Base-by-base conservation (phyloP, 768 basidiomycete species). In the Lentinula boryana region DNA sequence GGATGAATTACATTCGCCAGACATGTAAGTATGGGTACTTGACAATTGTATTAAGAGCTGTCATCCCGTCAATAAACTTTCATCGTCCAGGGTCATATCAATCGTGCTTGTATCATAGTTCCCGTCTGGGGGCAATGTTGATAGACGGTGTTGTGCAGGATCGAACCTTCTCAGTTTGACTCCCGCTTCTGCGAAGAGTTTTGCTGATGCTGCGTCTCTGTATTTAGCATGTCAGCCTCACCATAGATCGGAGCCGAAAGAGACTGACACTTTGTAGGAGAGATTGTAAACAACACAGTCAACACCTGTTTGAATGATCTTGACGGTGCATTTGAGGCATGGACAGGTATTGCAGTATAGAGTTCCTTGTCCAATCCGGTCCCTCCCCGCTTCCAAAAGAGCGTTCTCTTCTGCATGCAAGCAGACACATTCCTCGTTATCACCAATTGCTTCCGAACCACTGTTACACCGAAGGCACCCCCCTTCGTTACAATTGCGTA, bases 321-420 rank as follows among this genome's bases (percentile, higher is more conserved):
- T 98, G 74, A 98, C 87, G 0, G 95, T 93, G 70, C 97, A 99
- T 64, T 84, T 87, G n/a, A 98, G 78, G 70, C 97, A 99, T 0
- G 97, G 97, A 67, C 97, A 99, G n/a, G 97, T 99, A 69, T 99
- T 99, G 81, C 97, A 99, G 71, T 98, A 99, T 13, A 99, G 70
- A n/a, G 91, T 84, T 54, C 87, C 84, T 55, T 78, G 74, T 5
- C 90, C 91, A n/a, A 96, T 83, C 51, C 97, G 79, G 62, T 98
- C 97, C 60, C 93, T 75, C 16, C 97, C 96, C 1, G 94, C 94
- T 75, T 98, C 96, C 2, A 98, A 74, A 13, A 98, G 77, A 0
- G 96, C 97, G 68, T 98, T 99, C 75, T 99, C 97, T 74, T 99
- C 97, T 0, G 97, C 97, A 70, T 99, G 97, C 9, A 99, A 76